Percentiles rank a stretch among this genome's conserved stretches.
Evolutionary conservation across 2,329 filamentous ascomycete species (phyloP).

Genomic region (Penicillium vulpinum): DNA sequence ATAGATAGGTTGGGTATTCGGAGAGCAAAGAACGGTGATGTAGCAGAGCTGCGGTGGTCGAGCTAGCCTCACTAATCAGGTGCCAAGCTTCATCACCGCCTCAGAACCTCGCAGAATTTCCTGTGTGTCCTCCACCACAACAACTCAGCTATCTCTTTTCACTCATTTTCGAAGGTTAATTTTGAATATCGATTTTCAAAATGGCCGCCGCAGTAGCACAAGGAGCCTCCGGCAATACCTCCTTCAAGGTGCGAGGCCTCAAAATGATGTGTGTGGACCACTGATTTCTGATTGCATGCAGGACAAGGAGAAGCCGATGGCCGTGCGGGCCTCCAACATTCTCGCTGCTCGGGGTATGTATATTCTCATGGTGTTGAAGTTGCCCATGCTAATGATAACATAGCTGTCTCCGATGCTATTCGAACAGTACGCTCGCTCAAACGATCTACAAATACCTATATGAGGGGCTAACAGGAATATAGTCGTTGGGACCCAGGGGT

Average conservation of each 20-base stretch:
- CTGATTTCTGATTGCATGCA: conserved; percentile 46
- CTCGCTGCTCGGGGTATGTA: conserved; percentile 84
- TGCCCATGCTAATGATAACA: conserved; percentile 29
- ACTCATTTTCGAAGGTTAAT: conserved; percentile 26
- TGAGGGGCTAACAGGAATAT: conserved; percentile 43
- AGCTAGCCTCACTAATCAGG: conserved; percentile 41
- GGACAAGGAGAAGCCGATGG: conserved; percentile 97
- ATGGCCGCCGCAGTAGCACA: conserved; percentile 54
- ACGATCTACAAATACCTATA: conserved; percentile 19
- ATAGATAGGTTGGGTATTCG: conserved; percentile 24
- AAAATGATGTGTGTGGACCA: conserved; percentile 30
- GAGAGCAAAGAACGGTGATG: conserved; percentile 25
- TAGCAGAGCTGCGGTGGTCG: conserved; percentile 36
- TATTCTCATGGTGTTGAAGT: not conserved
- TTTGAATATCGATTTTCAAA: conserved; percentile 35
- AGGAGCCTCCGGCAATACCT: conserved; percentile 58
- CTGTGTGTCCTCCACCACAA: conserved; percentile 30
- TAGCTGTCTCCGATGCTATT: conserved; percentile 95
- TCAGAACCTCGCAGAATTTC: conserved; percentile 44
- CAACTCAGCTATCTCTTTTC: conserved; percentile 22
- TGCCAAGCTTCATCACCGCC: conserved; percentile 44
- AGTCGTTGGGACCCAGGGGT: conserved; percentile 88
- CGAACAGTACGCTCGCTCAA: conserved; percentile 62
- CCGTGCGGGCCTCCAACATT: conserved; percentile 94
- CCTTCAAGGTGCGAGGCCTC: conserved; percentile 60